Evolutionary conservation across 2,329 filamentous ascomycete genomes (phyloP), one percentile per base, ranked within the genome.

Genomic region (Cercospora berteroae): DNA sequence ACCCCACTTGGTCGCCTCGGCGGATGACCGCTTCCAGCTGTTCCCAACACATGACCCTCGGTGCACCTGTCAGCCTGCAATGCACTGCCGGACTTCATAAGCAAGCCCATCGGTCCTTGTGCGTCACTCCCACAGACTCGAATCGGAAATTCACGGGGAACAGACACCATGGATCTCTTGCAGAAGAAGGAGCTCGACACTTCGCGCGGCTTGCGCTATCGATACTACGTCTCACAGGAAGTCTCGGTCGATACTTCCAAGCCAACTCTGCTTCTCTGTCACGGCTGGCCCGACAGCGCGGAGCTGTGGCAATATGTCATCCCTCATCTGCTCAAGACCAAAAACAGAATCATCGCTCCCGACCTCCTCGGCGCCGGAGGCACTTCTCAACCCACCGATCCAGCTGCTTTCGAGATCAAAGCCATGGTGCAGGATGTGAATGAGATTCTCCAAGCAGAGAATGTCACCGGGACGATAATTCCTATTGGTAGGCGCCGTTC

Each of bases 211-310:
- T 57, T 80, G 67, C 79, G 73, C 16, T 84, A 83, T 73, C 78
- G 76, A 12, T 83, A 82, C 73, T 82, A 83, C 13, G 72, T 76
- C 20, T 71, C 74, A n/a, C n/a, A n/a, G n/a, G n/a, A n/a, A n/a
- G n/a, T n/a, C n/a, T n/a, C n/a, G n/a, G n/a, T n/a, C n/a, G n/a
- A n/a, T 23, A 75, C 77, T 3, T 77, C 79, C 1, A 72, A 82
- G 48, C 71, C 71, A 2, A 59, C 63, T 39, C 67, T 83, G 12
- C 77, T 84, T 18, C 69, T 75, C 56, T 71, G 81, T 18, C 85
- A 86, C 74, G 84, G 84, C 66, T 86, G 81, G 71, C 84, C 84
- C 5, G 83, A 84, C 69, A 74, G 78, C 44, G 81, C 83, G 0
- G 74, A 76, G 2, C 75, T 84, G 27, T 86, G 83, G 83, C 72